phyloP scores from a whole-genome alignment of 208 protist species.

The Trypanosoma cruzi region DNA sequence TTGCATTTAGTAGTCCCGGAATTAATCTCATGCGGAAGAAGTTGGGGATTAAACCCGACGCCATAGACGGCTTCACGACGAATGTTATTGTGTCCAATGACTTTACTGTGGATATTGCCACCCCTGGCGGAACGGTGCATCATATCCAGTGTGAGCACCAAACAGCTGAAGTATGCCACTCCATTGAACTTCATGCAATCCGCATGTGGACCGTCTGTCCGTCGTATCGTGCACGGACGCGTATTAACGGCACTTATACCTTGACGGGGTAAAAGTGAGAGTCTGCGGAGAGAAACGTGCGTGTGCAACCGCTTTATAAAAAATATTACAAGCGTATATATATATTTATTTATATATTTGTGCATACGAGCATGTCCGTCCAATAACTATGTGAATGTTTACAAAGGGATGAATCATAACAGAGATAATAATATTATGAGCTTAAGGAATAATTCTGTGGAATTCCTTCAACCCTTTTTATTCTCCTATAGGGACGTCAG shows the following conservation, averaged over 20 bases:
- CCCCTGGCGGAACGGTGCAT: slow-evolving; percentile 28
- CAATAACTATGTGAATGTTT: not conserved
- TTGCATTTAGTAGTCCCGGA: slow-evolving; percentile 32
- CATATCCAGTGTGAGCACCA: slow-evolving; percentile 32
- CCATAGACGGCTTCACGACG: slow-evolving; percentile 28
- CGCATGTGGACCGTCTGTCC: slow-evolving; percentile 31
- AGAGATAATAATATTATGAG: not conserved
- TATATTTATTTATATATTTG: not conserved
- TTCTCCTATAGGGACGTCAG: not conserved
- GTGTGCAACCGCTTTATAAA: not conserved
- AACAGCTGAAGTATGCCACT: slow-evolving; percentile 31
- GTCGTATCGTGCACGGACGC: slow-evolving; percentile 23
- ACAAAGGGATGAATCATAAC: not conserved
- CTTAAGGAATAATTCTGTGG: not conserved
- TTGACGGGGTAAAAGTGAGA: slow-evolving; percentile 3
- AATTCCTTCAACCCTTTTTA: not conserved
- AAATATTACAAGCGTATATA: too few relatives aligned
- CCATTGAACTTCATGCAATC: slow-evolving; percentile 31
- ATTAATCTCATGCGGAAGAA: slow-evolving; percentile 33
- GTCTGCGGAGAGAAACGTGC: not conserved
- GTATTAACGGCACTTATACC: slow-evolving; percentile 25
- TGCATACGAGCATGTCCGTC: not conserved
- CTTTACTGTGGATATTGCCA: slow-evolving; percentile 22
- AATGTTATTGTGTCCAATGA: slow-evolving; percentile 35
- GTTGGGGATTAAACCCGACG: slow-evolving; percentile 19